Base-by-base conservation (phyloP, 345 rosid genomes). In the Murraya koenigii region DNA sequence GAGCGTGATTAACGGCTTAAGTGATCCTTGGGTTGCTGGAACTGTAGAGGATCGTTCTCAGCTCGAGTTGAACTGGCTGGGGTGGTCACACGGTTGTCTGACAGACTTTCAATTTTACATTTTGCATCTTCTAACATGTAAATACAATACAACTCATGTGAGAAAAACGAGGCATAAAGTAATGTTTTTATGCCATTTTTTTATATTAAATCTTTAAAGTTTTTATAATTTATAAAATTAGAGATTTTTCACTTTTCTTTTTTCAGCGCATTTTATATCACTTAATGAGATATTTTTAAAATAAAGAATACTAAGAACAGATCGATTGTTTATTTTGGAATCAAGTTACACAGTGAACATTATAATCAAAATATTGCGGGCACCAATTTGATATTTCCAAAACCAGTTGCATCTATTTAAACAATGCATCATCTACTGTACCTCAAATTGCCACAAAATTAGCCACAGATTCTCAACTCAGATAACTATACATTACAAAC, bases 61-160 rank as follows among this genome's bases (percentile, higher is more conserved):
- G 68, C 5, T 8, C 0, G 41, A 2, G 0, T 17, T 0, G 0
- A 0, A 0, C 3, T 8, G 39, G 2, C 14, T 32, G 68, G 6
- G 68, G 7, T 20, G 41, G 68, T 64, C 68, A 19, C 10, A 13
- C 41, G 41, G 68, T 64, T 64, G 68, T 33, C 68, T 32, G 66
- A 62, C 68, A 32, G 68, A 64, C 68, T 32, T 0, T 3, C 14
- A n/a, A n/a, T n/a, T n/a, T n/a, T n/a, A n/a, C n/a, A n/a, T n/a
- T n/a, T n/a, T n/a, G n/a, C n/a, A n/a, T n/a, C n/a, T n/a, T n/a
- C n/a, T n/a, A n/a, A n/a, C n/a, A n/a, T n/a, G n/a, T n/a, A n/a
- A n/a, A n/a, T n/a, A n/a, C n/a, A n/a, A n/a, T n/a, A n/a, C n/a
- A n/a, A n/a, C n/a, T n/a, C n/a, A n/a, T n/a, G n/a, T n/a, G n/a